Percentiles rank a stretch among this genome's conserved stretches.
These are phyloP conservation scores for Kitagawia praeruptora DNA, from an alignment of 129 eudicot genomes.

Conservation along the genomic window DNA sequence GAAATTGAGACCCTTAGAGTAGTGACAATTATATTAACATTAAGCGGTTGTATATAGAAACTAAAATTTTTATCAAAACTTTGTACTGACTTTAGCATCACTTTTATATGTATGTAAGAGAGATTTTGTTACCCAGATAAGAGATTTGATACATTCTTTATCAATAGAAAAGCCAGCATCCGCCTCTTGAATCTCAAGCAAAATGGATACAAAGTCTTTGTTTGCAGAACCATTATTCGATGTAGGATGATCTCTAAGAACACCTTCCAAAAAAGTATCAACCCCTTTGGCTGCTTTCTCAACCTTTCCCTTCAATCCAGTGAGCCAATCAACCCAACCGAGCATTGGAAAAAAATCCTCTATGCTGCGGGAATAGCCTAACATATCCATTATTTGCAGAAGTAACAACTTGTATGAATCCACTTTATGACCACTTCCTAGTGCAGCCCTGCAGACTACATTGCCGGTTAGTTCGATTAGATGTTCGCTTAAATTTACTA, in stretches of 20 bases:
- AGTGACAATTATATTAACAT: too few relatives aligned
- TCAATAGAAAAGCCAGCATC: too few relatives aligned
- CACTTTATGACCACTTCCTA: conserved; percentile 11
- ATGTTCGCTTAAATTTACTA: too few relatives aligned
- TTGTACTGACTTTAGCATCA: too few relatives aligned
- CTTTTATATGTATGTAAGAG: too few relatives aligned
- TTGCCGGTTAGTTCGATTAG: too few relatives aligned
- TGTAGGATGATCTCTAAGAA: conserved; percentile 22
- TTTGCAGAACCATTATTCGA: neutral
- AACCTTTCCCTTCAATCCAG: conserved; percentile 13
- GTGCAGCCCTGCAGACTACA: neutral
- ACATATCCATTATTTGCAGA: neutral
- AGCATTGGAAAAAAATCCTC: conserved; percentile 33
- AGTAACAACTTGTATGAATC: neutral
- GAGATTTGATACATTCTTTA: too few relatives aligned
- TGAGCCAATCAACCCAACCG: conserved; percentile 23
- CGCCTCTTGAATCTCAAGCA: conserved; percentile 14
- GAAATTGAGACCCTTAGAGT: too few relatives aligned
- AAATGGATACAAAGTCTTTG: conserved; percentile 31
- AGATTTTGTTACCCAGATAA: too few relatives aligned
- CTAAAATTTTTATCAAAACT: too few relatives aligned
- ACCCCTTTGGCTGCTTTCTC: conserved; percentile 9
- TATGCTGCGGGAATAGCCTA: conserved; percentile 7
- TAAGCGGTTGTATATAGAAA: too few relatives aligned
- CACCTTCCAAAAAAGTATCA: conserved; percentile 29